Evolutionary conservation across 768 basidiomycete genomes (phyloP), one percentile per base, ranked within the genome.

Genomic region (Crassisporium funariophilum): DNA sequence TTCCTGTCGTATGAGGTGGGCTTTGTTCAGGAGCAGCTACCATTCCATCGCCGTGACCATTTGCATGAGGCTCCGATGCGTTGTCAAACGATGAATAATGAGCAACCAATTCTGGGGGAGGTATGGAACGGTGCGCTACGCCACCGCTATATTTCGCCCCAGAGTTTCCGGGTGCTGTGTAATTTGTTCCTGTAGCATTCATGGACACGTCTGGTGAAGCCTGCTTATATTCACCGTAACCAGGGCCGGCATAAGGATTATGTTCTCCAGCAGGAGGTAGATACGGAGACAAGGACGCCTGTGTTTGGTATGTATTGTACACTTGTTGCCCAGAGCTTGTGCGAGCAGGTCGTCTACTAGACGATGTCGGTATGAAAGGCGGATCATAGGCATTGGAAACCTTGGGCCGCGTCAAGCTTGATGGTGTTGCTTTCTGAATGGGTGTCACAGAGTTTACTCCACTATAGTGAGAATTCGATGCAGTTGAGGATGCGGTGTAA

Each of bases 331-430:
- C 21, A 17, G 29, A 41, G 16, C 34, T 33, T 34, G 50, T 10
- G 25, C 51, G 53, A 43, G 22, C 43, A 8, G 36, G 45, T 47
- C 60, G 57, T 15, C 59, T 58, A 29, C 46, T 56, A 4, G 58
- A 54, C 15, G 54, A 54, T 9, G 54, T 56, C 29, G 82, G 73
- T 29, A 79, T 79, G 47, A 89, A 78, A 23, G 88, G 87, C 2
- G 88, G 88, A 55, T 90, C 88, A 55, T 88, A 90, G 1, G 87
- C 88, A 53, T 88, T 86, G 11, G 70, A 73, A 24, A 80, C 64
- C 66, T 82, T 87, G 17, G 84, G 84, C 40, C 86, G 75, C 49
- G 70, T 81, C n/a, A 83, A n/a, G n/a, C n/a, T 57, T 21, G 74
- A 61, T 2, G 76, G 65, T 2, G 75, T 64, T 22, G 44, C 36